These are phyloP conservation scores for Hyphopichia wangnamkhiaoensis DNA, from an alignment of 1,139 yeast species.

Conservation along the genomic window DNA sequence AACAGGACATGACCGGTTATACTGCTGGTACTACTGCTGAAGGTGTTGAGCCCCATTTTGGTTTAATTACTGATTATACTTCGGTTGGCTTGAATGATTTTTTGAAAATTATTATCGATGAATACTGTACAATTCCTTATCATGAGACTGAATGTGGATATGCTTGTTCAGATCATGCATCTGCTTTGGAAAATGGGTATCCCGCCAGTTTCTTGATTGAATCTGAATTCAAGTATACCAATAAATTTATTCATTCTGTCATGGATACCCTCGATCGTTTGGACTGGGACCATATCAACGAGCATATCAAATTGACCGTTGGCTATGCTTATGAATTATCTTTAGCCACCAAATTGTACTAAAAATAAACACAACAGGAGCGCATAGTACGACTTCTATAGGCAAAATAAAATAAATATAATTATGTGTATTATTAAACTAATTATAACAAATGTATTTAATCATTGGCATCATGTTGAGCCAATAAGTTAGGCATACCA, in stretches of 20 bases:
- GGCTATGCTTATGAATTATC: conserved; percentile 73
- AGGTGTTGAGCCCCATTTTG: conserved; percentile 71
- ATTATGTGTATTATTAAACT: too few relatives aligned
- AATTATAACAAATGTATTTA: too few relatives aligned
- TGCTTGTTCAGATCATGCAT: conserved; percentile 91
- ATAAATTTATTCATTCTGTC: conserved; percentile 72
- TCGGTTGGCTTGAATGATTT: conserved; percentile 60
- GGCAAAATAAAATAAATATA: too few relatives aligned
- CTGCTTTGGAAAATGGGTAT: conserved; percentile 79
- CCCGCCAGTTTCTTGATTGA: conserved; percentile 86
- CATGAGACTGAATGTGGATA: conserved; percentile 83
- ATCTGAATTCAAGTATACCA: conserved; percentile 61
- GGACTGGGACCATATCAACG: conserved; percentile 72
- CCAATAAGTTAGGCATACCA: conserved; percentile 44
- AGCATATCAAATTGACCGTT: conserved; percentile 74
- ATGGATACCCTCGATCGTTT: conserved; percentile 81
- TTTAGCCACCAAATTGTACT: conserved; percentile 17
- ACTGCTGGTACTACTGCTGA: conserved; percentile 54
- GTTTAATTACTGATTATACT: conserved; percentile 77
- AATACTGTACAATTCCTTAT: conserved; percentile 67
- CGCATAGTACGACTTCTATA: too few relatives aligned
- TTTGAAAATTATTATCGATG: conserved; percentile 57
- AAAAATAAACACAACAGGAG: conserved; percentile 5
- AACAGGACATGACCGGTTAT: conserved; percentile 96
- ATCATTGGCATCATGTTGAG: conserved; percentile 21